Conservation (phyloP, 2,329 filamentous ascomycete species). For the Trichoderma simmonsii region DNA sequence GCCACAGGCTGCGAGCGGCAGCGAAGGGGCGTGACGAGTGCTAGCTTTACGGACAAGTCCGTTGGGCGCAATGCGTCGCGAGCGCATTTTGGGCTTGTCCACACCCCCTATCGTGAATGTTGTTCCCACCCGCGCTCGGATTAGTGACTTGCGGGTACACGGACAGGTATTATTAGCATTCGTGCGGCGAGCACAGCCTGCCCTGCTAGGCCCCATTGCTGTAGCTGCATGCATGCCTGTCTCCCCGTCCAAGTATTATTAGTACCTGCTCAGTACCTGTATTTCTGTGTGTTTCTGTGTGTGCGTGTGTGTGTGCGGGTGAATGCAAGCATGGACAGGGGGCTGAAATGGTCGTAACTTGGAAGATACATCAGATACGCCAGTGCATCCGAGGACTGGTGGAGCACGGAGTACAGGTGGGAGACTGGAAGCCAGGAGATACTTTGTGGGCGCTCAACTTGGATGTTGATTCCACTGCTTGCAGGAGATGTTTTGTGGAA, state of each 20-base stretch:
- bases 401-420: neutral
- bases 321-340: neutral
- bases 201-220: neutral
- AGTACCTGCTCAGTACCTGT: neutral
- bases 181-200: constrained; percentile 16
- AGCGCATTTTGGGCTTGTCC: neutral
- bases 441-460: neutral
- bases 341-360: neutral
- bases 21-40: neutral
- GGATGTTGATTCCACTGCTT: neutral
- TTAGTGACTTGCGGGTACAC: neutral
- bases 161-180: constrained; percentile 19
- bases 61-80: neutral
- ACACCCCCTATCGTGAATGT: neutral
- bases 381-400: neutral
- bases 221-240: neutral
- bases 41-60: constrained; percentile 11
- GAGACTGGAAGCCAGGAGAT: neutral
- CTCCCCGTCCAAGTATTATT: neutral
- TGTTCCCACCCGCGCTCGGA: neutral
- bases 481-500: neutral
- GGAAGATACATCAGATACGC: neutral
- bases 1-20: neutral
- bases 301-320: neutral
- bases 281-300: neutral